These are phyloP conservation scores for Balamuthia mandrillaris DNA, from an alignment of 208 protist genomes.

Conservation along the genomic window DNA sequence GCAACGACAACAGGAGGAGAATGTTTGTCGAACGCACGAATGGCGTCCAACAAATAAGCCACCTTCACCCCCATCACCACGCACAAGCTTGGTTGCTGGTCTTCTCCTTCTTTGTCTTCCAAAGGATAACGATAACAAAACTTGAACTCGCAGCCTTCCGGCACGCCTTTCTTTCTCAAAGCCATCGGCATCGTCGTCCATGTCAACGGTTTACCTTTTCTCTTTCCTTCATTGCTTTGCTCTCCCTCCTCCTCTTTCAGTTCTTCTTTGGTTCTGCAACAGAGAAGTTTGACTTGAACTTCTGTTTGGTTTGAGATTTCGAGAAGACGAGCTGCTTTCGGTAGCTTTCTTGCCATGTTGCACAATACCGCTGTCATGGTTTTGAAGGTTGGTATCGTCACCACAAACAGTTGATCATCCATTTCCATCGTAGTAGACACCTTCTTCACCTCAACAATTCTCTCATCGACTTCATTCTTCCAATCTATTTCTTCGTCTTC, in stretches of 20 bases:
- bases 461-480: not conserved
- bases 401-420: too few relatives aligned
- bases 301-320: conserved; percentile 36
- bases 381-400: conserved; percentile 44
- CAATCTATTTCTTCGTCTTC: not conserved
- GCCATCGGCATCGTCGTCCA: not conserved
- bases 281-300: conserved; percentile 35
- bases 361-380: conserved; percentile 31
- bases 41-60: not conserved
- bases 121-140: conserved; percentile 6
- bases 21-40: not conserved
- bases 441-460: not conserved
- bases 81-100: not conserved
- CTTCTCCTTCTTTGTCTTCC: not conserved
- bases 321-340: not conserved
- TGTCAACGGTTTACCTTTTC: not conserved
- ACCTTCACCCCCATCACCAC: not conserved
- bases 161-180: not conserved
- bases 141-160: not conserved
- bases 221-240: too few relatives aligned
- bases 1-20: not conserved
- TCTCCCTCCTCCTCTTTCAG: too few relatives aligned
- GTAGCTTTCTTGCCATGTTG: conserved; percentile 6
- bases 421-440: too few relatives aligned
- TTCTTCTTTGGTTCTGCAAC: too few relatives aligned